phyloP scores from a whole-genome alignment of 139 green algal species.

The Micromonas pusilla region DNA sequence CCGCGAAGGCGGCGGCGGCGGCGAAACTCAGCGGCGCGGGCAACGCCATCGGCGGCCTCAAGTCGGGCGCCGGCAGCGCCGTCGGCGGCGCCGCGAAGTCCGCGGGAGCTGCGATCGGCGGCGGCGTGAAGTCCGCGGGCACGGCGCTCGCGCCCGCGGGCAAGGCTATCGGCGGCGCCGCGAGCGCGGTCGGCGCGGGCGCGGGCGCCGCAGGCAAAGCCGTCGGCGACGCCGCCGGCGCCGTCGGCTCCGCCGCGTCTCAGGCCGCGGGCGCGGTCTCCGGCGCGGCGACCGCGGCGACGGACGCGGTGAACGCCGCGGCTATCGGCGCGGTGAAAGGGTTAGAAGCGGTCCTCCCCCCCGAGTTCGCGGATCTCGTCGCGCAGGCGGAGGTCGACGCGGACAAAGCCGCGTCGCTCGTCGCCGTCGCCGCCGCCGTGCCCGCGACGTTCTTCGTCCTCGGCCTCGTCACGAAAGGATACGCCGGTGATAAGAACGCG shows the following conservation, averaged over 20 bases:
- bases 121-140: background rate
- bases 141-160: background rate
- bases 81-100: background rate
- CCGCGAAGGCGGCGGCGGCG: background rate
- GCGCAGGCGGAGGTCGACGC: background rate
- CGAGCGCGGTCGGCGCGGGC: background rate
- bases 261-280: background rate
- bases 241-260: background rate
- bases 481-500: background rate
- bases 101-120: background rate
- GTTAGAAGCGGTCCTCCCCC: background rate
- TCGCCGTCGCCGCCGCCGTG: background rate
- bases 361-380: background rate
- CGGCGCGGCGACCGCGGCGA: background rate
- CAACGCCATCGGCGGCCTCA: background rate
- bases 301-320: background rate
- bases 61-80: background rate
- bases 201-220: background rate
- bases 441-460: background rate
- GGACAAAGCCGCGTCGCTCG: background rate
- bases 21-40: background rate
- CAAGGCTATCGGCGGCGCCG: background rate
- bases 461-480: background rate
- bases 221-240: background rate
- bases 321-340: background rate